Evolutionary conservation across 306 rosid species (phyloP), one percentile per base, ranked within the genome.

Genomic region (Cucurbita pepo): DNA sequence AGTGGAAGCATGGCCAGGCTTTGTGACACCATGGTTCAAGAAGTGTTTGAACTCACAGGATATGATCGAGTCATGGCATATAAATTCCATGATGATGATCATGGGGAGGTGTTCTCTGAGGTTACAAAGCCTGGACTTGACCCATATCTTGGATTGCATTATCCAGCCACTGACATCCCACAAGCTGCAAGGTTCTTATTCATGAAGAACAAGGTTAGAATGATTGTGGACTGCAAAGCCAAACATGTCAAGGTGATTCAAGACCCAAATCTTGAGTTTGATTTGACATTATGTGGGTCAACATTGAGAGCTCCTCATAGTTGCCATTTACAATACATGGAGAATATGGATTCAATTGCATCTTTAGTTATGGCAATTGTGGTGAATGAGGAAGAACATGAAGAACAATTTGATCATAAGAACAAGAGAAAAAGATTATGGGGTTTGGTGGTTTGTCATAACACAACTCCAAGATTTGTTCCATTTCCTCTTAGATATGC

Each of bases 391-490:
- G 44, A 59, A 11, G 41, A 55, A 3, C 5, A 34, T 3, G 44
- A 59, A 36, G 44, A 59, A 18, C 16, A 59, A 14, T 59, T 30
- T 15, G 21, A 59, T 16, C 44, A 59, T 13, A 59, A 56, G 14
- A 8, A 34, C 15, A 59, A 36, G 66, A 59, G 66, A 19, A 82
- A 85, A 10, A 82, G 75, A 85, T 92, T 91, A 44, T 91, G 97
- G 97, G 96, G 97, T 25, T 80, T 91, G 83, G 79, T 91, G 3
- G 97, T 91, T 75, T 91, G 92, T 66, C 97, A 91, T 66, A 90
- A 91, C 78, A 79, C 88, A 43, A 78, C 91, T 0, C 81, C 88
- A 0, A 82, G 92, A 63, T 78, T 77, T 43, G 89, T 87, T 61
- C 88, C 96, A 76, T 91, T 91, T 74, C 91, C 96, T 0, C 89